Conservation (phyloP, 2,329 filamentous ascomycete species). For the Trichoderma semiorbis region DNA sequence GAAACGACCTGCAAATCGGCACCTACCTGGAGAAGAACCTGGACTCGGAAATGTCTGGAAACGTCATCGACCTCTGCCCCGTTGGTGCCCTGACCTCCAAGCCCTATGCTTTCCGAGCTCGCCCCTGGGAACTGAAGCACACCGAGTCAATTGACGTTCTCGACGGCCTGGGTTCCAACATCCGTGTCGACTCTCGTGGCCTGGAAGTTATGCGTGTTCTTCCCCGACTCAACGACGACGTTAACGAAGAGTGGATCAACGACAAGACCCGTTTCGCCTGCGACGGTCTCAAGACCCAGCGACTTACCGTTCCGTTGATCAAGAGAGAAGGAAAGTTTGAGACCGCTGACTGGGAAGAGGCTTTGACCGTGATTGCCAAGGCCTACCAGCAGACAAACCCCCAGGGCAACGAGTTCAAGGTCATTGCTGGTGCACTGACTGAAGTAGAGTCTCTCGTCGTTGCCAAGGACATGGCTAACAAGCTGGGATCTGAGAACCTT, state of each 20-base stretch:
- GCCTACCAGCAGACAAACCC: slow-evolving; percentile 77
- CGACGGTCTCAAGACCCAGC: slow-evolving; percentile 93
- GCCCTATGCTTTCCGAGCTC: slow-evolving; percentile 93
- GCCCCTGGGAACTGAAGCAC: slow-evolving; percentile 96
- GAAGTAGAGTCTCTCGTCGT: slow-evolving; percentile 93
- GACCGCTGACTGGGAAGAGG: slow-evolving; percentile 93
- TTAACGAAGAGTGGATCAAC: slow-evolving; percentile 99
- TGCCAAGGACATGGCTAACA: slow-evolving; percentile 96
- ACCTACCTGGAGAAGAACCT: slow-evolving; percentile 95
- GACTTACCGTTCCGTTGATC: slow-evolving; percentile 87
- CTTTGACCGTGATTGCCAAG: slow-evolving; percentile 77
- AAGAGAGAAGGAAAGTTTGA: slow-evolving; percentile 87
- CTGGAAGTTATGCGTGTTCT: slow-evolving; percentile 94
- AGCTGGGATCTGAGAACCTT: slow-evolving; percentile 92
- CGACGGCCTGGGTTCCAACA: slow-evolving; percentile 89
- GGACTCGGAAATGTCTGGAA: slow-evolving; percentile 91
- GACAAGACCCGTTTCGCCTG: slow-evolving; percentile 97
- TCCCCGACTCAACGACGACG: slow-evolving; percentile 90
- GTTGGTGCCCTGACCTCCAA: slow-evolving; percentile 96
- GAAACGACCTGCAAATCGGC: slow-evolving; percentile 96
- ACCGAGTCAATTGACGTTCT: slow-evolving; percentile 94
- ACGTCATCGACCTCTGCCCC: slow-evolving; percentile 96
- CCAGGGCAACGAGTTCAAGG: slow-evolving; percentile 93
- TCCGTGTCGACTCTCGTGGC: slow-evolving; percentile 88
- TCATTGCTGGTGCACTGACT: slow-evolving; percentile 82